Base-by-base conservation (phyloP, 371 early-diverging fungal species). In the Zancudomyces culisetae region DNA sequence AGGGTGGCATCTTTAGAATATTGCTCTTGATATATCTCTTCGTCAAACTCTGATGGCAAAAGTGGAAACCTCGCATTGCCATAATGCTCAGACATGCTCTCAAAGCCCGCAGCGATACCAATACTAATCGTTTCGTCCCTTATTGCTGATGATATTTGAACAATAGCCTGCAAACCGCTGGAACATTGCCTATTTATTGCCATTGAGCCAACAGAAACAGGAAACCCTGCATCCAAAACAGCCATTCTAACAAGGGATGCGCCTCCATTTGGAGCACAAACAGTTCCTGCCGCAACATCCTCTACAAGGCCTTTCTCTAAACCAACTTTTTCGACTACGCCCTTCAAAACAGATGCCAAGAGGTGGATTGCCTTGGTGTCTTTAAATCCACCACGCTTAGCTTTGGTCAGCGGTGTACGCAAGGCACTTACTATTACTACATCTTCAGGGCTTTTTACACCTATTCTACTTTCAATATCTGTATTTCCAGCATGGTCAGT, bases 141-240 rank as follows among this genome's bases (percentile, higher is more conserved):
- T 64, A 98, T 95, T 52, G 87, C 86, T 58, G 79, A 68, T 43
- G 90, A 95, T 47, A 96, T 82, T 66, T 76, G 80, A 53, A 82
- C 88, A 52, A 88, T 80, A 26, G 96, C 92, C 67, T 96, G 92
- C 48, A 98, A 79, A 60, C 98, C 96, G 56, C 85, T 84, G 46
- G 92, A 94, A 77, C 96, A 98, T 72, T 92, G 92, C 45, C 96
- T 83, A 80, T 98, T 98, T 64, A 90, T 78, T 51, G 93, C 90
- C 62, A 75, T 77, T 54, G 90, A 72, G 45, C 87, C 74, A 46
- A 84, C 76, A 29, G 76, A 72, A 49, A 87, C 80, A 28, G 96
- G 91, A 76, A 87, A 85, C 43, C 91, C 96, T 56, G 92, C 94
- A 62, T 88, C 82, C 48, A 97, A 75, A 53, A 85, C 78, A 43